Conservation (phyloP, 352 stramenopile species). For the Plasmopara halstedii region DNA sequence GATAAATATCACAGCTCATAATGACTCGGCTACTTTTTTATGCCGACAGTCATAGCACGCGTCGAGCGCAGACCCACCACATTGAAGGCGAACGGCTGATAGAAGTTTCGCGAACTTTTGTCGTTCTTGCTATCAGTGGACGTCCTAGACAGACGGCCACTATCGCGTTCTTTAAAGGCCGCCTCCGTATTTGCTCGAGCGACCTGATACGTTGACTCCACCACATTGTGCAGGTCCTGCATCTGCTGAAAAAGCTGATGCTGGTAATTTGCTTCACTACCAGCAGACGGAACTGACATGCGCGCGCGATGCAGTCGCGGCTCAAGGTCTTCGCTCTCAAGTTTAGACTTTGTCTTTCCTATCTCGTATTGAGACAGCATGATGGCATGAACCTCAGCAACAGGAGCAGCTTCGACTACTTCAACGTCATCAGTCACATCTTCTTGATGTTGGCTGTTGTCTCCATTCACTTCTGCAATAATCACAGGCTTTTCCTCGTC, state of each 20-base stretch:
- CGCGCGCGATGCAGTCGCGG: conserved; percentile 19
- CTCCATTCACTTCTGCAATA: conserved; percentile 1
- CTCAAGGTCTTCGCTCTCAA: conserved; percentile 1
- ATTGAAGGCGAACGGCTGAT: conserved; percentile 33
- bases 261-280: conserved; percentile 29
- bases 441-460: conserved; percentile 1
- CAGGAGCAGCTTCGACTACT: conserved; percentile 17
- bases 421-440: conserved; percentile 14
- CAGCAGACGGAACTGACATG: conserved; percentile 16
- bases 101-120: conserved; percentile 21
- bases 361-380: conserved; percentile 16
- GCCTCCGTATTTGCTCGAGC: conserved; percentile 47
- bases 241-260: conserved; percentile 68
- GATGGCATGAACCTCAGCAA: conserved; percentile 18
- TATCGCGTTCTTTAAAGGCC: conserved; percentile 32
- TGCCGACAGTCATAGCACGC: conserved; percentile 28
- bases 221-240: conserved; percentile 54
- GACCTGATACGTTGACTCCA: conserved; percentile 61
- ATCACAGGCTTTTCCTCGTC: neutral
- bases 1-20: conserved; percentile 30
- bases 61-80: conserved; percentile 34
- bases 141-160: conserved; percentile 21
- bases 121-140: conserved; percentile 4
- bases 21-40: conserved; percentile 13
- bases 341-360: conserved; percentile 5